Percentiles rank a stretch among this genome's conserved stretches.
Conservation (phyloP, 805 yeast genomes). For the Monosporozyma solicola region DNA sequence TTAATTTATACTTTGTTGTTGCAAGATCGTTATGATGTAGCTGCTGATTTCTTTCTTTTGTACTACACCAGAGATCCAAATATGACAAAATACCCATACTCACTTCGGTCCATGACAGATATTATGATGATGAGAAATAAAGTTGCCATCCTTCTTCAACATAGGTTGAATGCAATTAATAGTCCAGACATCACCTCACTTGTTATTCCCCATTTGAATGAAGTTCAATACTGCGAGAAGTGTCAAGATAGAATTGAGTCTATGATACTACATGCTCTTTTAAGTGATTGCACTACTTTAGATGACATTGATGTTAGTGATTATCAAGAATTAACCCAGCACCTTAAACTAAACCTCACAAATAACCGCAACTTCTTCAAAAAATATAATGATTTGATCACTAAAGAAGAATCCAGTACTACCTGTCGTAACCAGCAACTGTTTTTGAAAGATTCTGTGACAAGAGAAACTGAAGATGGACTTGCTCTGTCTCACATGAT, state of each 20-base stretch:
- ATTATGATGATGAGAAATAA: constrained; percentile 66
- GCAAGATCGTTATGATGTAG: constrained; percentile 69
- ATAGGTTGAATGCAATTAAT: constrained; percentile 25
- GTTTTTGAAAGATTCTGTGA: constrained; percentile 43
- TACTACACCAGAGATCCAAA: constrained; percentile 61
- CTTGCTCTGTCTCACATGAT: constrained; percentile 45
- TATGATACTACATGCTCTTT: constrained; percentile 52
- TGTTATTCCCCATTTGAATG: constrained; percentile 45
- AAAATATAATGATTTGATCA: constrained; percentile 66
- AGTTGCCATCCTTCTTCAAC: constrained; percentile 49
- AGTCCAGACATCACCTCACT: constrained; percentile 12
- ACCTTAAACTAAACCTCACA: constrained; percentile 32
- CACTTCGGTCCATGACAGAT: constrained; percentile 50
- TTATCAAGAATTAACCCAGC: constrained; percentile 43
- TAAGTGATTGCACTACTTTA: constrained; percentile 37
- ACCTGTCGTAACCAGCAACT: constrained; percentile 48
- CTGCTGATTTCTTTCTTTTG: constrained; percentile 54
- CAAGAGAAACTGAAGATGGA: constrained; percentile 55
- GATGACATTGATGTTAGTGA: constrained; percentile 43
- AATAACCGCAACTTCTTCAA: constrained; percentile 47
- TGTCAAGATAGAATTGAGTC: constrained; percentile 53
- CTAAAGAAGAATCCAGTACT: constrained; percentile 61
- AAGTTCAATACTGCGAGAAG: constrained; percentile 47
- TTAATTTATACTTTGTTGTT: constrained; percentile 70
- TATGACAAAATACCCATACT: constrained; percentile 46